Evolutionary conservation across 768 basidiomycete species (phyloP), one percentile per base, ranked within the genome.

Genomic region (Leccinum uliginosum): DNA sequence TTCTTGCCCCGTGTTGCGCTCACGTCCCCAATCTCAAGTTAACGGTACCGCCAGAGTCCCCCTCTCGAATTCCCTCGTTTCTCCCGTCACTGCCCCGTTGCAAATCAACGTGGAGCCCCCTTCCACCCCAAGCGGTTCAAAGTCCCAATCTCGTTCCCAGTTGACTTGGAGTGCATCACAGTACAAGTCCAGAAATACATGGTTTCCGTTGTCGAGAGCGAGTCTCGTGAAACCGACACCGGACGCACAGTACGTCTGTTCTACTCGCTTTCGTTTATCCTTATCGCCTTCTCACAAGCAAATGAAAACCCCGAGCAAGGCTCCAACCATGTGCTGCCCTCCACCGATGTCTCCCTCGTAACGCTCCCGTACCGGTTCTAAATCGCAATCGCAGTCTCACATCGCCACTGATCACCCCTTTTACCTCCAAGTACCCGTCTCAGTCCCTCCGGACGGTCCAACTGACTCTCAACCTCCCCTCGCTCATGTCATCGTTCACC

Each of bases 391-490:
- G 6, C 65, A 67, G 11, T 67, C 70, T 21, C 71, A 62, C 23
- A 55, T 44, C 3, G 78, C 79, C n/a, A 75, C 79, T 1, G 75
- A 69, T 6, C 84, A 85, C 84, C 85, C 4, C 79, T 85, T 17
- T 71, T 87, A 6, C 85, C 85, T 8, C 81, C 49, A 83, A 83
- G 81, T 58, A 71, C 69, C 44, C 17, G 72, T 17, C 45, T 71
- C 3, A 71, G 70, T 54, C 70, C 70, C n/a, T 65, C 70, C 29
- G 70, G 71, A 40, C 69, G 69, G 34, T 64, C 63, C 1, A 62
- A 32, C 15, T 69, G 61, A 23, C 69, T 71, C 26, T 64, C 54
- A 3, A 65, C 50, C 2, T 72, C 70, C 6, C 70, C 70, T 11
- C 71, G 69, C 12, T 71, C 67, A 26, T 62, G 59, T 51, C 69